phyloP scores from a whole-genome alignment of 495 filamentous ascomycete genomes.

The Penicillium paradoxum region DNA sequence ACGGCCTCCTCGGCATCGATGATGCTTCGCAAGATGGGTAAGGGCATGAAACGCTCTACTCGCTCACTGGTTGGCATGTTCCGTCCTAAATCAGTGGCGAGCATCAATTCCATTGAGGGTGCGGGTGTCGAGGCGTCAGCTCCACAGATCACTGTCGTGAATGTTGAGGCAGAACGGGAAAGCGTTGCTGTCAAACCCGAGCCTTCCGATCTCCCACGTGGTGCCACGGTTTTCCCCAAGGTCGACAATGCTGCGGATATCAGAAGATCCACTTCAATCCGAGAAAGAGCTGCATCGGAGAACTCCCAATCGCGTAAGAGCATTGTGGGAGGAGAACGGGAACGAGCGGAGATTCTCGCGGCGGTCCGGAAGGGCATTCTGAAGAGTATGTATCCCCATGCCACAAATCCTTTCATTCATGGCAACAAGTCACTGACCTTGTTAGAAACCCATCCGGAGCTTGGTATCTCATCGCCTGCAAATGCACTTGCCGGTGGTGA shows the following conservation, averaged over 20 bases:
- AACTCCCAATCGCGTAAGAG: conserved; percentile 65
- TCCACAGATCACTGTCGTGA: conserved; percentile 87
- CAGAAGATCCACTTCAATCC: conserved; percentile 24
- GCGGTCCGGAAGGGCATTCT: conserved; percentile 90
- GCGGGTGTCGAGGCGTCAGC: conserved; percentile 52
- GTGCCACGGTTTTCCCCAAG: conserved; percentile 81
- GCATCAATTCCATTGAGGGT: conserved; percentile 63
- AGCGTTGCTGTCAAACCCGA: conserved; percentile 75
- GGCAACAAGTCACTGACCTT: conserved; percentile 16
- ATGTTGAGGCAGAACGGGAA: conserved; percentile 86
- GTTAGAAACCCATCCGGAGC: conserved; percentile 53
- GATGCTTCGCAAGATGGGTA: conserved; percentile 99
- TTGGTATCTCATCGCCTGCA: conserved; percentile 64
- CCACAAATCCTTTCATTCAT: neutral
- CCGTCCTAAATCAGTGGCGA: conserved; percentile 86
- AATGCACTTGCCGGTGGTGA: conserved; percentile 58
- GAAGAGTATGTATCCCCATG: conserved; percentile 68
- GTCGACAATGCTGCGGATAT: conserved; percentile 55
- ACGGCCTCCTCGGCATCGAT: conserved; percentile 97
- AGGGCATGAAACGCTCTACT: conserved; percentile 88
- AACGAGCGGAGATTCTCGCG: conserved; percentile 85
- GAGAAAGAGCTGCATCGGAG: conserved; percentile 54
- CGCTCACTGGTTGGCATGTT: conserved; percentile 92
- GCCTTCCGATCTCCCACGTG: conserved; percentile 60
- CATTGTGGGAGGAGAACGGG: conserved; percentile 84